phyloP scores from a whole-genome alignment of 768 basidiomycete species.

The Clitopilus hobsonii region DNA sequence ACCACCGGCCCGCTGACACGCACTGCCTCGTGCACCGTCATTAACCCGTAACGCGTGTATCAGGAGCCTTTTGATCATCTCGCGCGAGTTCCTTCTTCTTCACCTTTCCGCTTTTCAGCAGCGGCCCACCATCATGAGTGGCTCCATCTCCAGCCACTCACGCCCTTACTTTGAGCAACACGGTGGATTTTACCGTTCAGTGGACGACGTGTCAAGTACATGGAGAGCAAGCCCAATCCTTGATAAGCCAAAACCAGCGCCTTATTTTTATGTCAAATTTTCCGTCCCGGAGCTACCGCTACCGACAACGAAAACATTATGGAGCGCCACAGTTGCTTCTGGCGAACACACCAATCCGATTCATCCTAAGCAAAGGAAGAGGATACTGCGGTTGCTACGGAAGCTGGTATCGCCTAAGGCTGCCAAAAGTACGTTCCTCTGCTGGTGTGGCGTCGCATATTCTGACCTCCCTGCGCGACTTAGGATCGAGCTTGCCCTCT shows the following conservation, averaged over 20 bases:
- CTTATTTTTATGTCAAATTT: conserved; percentile 15
- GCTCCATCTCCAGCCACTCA: neutral
- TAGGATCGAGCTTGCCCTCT: neutral
- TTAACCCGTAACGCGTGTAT: neutral
- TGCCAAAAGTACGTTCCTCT: neutral
- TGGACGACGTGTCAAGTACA: conserved; percentile 17
- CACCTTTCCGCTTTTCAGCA: neutral
- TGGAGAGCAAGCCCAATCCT: conserved; percentile 21
- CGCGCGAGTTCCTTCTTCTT: neutral
- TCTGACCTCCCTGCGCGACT: neutral
- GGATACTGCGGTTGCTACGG: neutral
- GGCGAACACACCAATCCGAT: neutral
- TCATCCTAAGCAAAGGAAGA: neutral
- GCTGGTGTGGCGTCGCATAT: too few species aligned
- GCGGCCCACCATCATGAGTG: neutral
- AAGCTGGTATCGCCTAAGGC: neutral
- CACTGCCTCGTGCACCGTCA: neutral
- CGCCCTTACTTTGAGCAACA: conserved; percentile 15
- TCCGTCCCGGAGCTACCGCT: neutral
- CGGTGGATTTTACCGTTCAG: conserved; percentile 23
- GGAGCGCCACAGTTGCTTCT: neutral
- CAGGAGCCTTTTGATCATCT: neutral
- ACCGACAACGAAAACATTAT: neutral
- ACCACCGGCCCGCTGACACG: neutral
- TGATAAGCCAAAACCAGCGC: conserved; percentile 15